Percentiles rank a stretch among this genome's conserved stretches.
These are phyloP conservation scores for Bombardia bombarda DNA, from an alignment of 495 filamentous ascomycete genomes.

Conservation along the genomic window DNA sequence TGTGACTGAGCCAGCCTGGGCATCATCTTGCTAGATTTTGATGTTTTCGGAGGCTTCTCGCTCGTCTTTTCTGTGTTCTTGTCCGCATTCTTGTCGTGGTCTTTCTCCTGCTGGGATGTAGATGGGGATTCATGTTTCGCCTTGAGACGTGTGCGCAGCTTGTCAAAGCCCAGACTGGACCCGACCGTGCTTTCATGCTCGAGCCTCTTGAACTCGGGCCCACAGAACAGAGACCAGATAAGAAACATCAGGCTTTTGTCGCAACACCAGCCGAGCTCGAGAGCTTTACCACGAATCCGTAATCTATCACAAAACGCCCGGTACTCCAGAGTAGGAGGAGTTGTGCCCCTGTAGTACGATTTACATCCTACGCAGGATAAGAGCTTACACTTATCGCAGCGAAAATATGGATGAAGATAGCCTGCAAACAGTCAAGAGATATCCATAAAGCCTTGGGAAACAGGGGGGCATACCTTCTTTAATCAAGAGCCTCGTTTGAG, in stretches of 20 bases:
- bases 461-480: not conserved
- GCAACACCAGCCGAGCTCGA: constrained; percentile 26
- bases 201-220: constrained; percentile 8
- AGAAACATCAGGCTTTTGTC: constrained; percentile 21
- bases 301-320: too few relatives aligned
- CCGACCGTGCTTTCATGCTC: too few relatives aligned
- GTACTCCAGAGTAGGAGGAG: too few relatives aligned
- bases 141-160: too few relatives aligned
- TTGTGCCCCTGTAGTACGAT: too few relatives aligned
- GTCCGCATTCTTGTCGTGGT: too few relatives aligned
- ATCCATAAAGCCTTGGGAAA: too few relatives aligned
- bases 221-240: constrained; percentile 26
- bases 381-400: constrained; percentile 8
- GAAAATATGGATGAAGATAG: constrained; percentile 6
- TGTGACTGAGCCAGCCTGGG: not conserved
- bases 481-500: constrained; percentile 4
- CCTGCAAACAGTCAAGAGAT: not conserved
- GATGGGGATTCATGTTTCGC: too few relatives aligned
- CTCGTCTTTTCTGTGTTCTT: too few relatives aligned
- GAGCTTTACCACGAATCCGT: not conserved
- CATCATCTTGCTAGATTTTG: not conserved
- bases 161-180: too few relatives aligned
- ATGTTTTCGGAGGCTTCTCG: not conserved
- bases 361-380: too few relatives aligned
- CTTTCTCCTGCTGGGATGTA: too few relatives aligned